Conservation (phyloP, 2,329 filamentous ascomycete species). For the Aspergillus ruber region DNA sequence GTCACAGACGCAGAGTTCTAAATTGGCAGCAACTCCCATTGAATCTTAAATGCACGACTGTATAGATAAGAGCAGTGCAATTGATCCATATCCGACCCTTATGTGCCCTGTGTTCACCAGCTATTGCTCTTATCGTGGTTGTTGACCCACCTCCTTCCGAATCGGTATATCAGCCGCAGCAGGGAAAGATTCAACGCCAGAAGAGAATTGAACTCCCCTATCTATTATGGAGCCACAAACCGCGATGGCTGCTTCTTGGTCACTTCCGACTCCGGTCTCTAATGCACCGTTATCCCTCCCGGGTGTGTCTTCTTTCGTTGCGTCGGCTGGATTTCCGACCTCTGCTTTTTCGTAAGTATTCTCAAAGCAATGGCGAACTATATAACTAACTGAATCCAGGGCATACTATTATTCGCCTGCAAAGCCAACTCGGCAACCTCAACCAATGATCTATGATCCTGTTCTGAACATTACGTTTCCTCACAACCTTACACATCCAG, state of each 20-base stretch:
- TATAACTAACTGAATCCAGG: constrained; percentile 6
- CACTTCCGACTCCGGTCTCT: constrained; percentile 1
- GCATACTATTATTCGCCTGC: constrained; percentile 43
- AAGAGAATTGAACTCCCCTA: not conserved
- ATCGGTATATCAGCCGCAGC: too few relatives aligned
- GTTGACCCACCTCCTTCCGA: too few relatives aligned
- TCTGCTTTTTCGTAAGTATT: constrained; percentile 40
- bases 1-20: too few relatives aligned
- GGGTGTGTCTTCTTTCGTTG: constrained; percentile 17
- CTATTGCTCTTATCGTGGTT: too few relatives aligned
- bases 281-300: constrained; percentile 12
- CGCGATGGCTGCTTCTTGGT: constrained; percentile 5
- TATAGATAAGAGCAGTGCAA: too few relatives aligned
- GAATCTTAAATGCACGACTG: too few relatives aligned
- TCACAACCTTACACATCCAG: constrained; percentile 49
- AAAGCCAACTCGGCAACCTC: constrained; percentile 44
- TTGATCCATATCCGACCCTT: too few relatives aligned
- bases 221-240: constrained; percentile 4
- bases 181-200: not conserved
- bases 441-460: constrained; percentile 49
- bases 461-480: constrained; percentile 51
- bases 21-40: too few relatives aligned
- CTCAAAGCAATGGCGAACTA: not conserved
- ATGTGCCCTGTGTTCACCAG: too few relatives aligned
- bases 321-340: constrained; percentile 45